phyloP scores from a whole-genome alignment of 2,329 filamentous ascomycete species.

The Tolypocladium nubicola region DNA sequence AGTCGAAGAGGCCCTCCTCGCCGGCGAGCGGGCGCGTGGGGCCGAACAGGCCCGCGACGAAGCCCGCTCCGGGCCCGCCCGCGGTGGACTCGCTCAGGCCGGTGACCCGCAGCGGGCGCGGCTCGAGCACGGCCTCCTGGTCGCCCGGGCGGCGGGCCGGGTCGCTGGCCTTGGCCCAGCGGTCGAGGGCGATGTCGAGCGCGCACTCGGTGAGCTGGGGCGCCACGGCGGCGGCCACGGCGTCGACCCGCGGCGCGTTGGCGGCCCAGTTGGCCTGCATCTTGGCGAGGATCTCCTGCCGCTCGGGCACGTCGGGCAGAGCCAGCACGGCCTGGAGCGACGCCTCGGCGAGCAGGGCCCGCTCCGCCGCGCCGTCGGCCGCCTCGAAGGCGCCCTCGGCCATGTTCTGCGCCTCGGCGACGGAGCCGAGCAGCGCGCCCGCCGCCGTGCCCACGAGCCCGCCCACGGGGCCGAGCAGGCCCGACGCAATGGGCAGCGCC shows the following conservation, averaged over 20 bases:
- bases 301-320: background rate
- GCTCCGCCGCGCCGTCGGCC: background rate
- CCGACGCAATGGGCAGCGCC: background rate
- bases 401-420: background rate
- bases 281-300: background rate
- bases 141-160: background rate
- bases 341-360: background rate
- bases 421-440: background rate
- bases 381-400: background rate
- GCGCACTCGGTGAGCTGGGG: conserved; percentile 4
- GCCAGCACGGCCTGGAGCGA: background rate
- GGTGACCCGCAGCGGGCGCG: background rate
- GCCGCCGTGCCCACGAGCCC: background rate
- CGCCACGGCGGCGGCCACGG: conserved; percentile 1
- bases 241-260: conserved; percentile 3
- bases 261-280: background rate
- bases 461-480: background rate
- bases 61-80: background rate
- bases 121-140: background rate
- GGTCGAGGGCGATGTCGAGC: conserved; percentile 1
- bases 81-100: background rate
- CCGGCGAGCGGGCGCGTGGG: conserved; percentile 6
- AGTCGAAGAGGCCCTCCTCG: conserved; percentile 3
- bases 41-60: background rate
- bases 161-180: conserved; percentile 2